A percentile compares a stretch with the other conserved stretches of the same genome.
Conservation (phyloP, 306 rosid genomes). For the Rosa lucieae region DNA sequence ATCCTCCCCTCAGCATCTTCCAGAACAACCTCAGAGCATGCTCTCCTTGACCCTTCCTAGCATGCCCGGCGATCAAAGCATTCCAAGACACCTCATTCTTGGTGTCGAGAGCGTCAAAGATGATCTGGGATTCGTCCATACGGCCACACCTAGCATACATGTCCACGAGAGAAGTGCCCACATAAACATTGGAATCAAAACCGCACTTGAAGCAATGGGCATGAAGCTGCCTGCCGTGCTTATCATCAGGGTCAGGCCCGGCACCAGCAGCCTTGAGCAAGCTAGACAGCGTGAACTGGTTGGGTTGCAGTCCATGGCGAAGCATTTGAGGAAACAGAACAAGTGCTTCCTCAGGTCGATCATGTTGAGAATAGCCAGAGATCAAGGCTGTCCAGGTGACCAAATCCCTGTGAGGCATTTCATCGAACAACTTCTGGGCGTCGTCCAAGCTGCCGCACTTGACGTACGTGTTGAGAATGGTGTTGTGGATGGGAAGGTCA, state of each 20-base stretch:
- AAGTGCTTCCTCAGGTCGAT: constrained; percentile 27
- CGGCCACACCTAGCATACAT: constrained; percentile 36
- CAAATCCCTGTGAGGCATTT: constrained; percentile 29
- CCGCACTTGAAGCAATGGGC: constrained; percentile 32
- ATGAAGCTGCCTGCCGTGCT: constrained; percentile 33
- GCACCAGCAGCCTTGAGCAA: constrained; percentile 36
- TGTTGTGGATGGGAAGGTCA: constrained; percentile 29
- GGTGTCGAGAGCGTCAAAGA: constrained; percentile 26
- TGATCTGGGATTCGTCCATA: constrained; percentile 28
- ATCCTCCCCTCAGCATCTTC: constrained; percentile 27
- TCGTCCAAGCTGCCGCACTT: constrained; percentile 27
- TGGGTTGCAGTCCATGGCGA: constrained; percentile 26
- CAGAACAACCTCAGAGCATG: constrained; percentile 27
- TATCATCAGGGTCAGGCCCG: background rate
- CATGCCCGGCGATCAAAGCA: constrained; percentile 38
- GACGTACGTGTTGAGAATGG: constrained; percentile 26
- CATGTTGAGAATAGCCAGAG: constrained; percentile 33
- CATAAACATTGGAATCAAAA: constrained; percentile 33
- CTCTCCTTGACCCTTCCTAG: constrained; percentile 33
- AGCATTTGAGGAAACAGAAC: constrained; percentile 35
- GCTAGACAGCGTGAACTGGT: constrained; percentile 42
- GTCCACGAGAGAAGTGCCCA: constrained; percentile 38
- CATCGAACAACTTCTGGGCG: constrained; percentile 29
- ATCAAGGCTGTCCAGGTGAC: constrained; percentile 42
- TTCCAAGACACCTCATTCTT: constrained; percentile 43